Percentiles rank a stretch among this genome's conserved stretches.
phyloP scores from a whole-genome alignment of 1,284 basidiomycete species.

The Albatrellus sp. region DNA sequence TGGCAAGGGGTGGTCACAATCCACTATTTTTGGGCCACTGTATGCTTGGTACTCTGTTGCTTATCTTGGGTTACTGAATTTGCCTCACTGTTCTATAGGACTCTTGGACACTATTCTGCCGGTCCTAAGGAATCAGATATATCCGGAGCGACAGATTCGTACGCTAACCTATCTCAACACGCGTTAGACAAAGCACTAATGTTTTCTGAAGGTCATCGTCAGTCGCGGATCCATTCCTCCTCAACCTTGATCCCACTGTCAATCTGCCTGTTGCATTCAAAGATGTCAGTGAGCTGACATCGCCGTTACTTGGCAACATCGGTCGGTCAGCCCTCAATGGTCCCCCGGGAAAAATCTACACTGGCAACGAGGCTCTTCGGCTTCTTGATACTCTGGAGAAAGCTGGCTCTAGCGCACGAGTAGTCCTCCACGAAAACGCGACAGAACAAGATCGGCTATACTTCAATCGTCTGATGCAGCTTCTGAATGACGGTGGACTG shows the following conservation, averaged over 20 bases:
- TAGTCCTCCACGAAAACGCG: constrained; percentile 25
- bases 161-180: background rate
- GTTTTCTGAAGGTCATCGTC: constrained; percentile 2
- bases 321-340: constrained; percentile 23
- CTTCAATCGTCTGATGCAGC: constrained; percentile 30
- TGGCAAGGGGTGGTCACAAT: constrained; percentile 11
- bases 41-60: constrained; percentile 11
- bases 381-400: constrained; percentile 37
- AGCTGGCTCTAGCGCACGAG: constrained; percentile 35
- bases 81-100: constrained; percentile 3
- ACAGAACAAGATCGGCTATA: constrained; percentile 25
- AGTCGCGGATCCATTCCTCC: constrained; percentile 17
- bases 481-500: constrained; percentile 36
- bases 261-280: constrained; percentile 31
- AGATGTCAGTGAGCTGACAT: constrained; percentile 19
- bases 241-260: constrained; percentile 29
- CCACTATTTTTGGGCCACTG: constrained; percentile 25
- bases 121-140: background rate
- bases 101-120: constrained; percentile 4
- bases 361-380: constrained; percentile 24
- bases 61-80: background rate
- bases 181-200: too few relatives aligned
- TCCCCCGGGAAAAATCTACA: constrained; percentile 45
- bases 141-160: background rate
- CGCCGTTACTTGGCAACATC: constrained; percentile 19